Base-by-base conservation (phyloP, 306 rosid species). In the Casuarina cunninghamiana region DNA sequence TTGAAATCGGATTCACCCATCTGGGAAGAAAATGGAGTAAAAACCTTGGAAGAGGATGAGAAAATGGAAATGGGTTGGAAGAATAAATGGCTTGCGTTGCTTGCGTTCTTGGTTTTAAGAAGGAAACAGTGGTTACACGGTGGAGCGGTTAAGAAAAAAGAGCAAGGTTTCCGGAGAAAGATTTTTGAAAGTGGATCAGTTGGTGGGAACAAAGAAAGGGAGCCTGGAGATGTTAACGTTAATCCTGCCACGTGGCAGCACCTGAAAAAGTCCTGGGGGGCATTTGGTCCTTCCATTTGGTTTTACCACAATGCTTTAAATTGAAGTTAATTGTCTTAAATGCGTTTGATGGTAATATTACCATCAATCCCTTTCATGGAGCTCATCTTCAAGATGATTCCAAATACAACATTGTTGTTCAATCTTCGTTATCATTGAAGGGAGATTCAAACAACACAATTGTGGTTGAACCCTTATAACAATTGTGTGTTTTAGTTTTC, bases 141-240 rank as follows among this genome's bases (percentile, higher is more conserved):
- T 80, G 90, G 92, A 90, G 88, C 91, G 82, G 97, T 88, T 94
- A 82, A 84, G 91, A 87, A 84, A 72, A 79, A 72, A 78, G 84
- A 73, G 88, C 87, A 89, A 72, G 16, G 74, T 72, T 83, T 90
- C 87, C 81, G 93, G 90, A 10, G 81, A 73, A 83, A 78, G 87
- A 82, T 77, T 66, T 89, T 87, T 84, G 79, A 85, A 85, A 85
- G 86, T 79, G 81, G 83, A 58, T 90, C 86, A 85, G 91, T 88
- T 93, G 90, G 90, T 84, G 81, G 84, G 86, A 81, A 62, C 37
- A 71, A 75, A 85, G 45, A 74, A 67, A 71, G 44, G 77, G 75
- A 72, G 69, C 73, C 38, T n/a, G 74, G 49, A 80, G 45, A 72
- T 68, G 21, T 78, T 69, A 80, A 89, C 85, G 84, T 87, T 81